A percentile compares a stretch with the other conserved stretches of the same genome.
phyloP scores from a whole-genome alignment of 768 basidiomycete species.

The Terana coerulea region DNA sequence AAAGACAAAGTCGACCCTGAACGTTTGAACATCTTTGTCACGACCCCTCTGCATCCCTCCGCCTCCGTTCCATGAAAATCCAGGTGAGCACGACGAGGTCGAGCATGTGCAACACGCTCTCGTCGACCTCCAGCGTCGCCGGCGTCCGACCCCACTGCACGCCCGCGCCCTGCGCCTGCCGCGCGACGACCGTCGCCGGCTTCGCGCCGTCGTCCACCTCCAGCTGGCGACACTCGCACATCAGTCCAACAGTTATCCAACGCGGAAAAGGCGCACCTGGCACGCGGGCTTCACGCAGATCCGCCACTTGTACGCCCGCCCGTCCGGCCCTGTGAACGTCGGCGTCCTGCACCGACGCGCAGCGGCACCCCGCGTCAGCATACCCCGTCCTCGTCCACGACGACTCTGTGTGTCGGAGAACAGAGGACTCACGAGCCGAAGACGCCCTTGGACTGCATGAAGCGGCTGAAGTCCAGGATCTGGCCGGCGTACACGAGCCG shows the following conservation, averaged over 20 bases:
- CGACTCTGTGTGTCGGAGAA: not conserved
- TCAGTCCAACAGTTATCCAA: not conserved
- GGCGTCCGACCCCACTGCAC: not conserved
- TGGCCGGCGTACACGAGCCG: constrained; percentile 3
- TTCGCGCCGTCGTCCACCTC: not conserved
- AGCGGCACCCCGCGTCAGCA: not conserved
- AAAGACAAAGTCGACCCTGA: too few species aligned
- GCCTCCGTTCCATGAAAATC: constrained; percentile 8
- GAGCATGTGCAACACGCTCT: not conserved
- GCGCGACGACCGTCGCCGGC: not conserved
- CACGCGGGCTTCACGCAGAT: not conserved
- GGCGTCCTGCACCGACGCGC: not conserved
- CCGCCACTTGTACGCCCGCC: constrained; percentile 6
- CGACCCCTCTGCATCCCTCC: too few species aligned
- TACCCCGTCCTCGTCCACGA: not conserved
- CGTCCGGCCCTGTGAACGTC: constrained; percentile 4
- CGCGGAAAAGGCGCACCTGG: not conserved
- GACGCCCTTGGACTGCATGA: not conserved
- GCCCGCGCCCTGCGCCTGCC: not conserved
- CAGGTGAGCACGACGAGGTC: constrained; percentile 11
- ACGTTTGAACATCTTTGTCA: too few species aligned
- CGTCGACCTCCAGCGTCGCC: constrained; percentile 3
- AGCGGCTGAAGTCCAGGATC: not conserved
- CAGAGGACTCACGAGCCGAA: not conserved
- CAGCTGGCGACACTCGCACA: not conserved